Evolutionary conservation across 495 filamentous ascomycete species (phyloP), one percentile per base, ranked within the genome.

Genomic region (Sporormia fimetaria): DNA sequence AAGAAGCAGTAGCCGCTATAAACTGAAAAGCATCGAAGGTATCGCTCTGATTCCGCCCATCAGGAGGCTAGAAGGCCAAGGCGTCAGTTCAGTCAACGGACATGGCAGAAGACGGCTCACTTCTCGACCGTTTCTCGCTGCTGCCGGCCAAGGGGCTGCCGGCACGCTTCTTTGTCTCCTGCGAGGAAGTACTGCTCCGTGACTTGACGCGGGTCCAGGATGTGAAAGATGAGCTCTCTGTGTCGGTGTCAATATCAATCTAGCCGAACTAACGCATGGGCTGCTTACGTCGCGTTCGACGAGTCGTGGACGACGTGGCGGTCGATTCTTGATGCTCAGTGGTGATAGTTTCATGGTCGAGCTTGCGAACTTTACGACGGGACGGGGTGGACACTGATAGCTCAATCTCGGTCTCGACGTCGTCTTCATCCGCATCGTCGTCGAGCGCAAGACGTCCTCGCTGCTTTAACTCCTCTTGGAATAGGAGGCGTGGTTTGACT

Each of bases 401-500:
- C 22, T 72, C 65, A 42, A 67, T 61, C 33, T 68, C 61, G 25
- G 70, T 65, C 30, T 65, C 34, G 15, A 60, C 63, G 35, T 71
- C 71, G 43, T 73, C 66, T 21, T 58, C 63, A 29, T 58, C 61
- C 11, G 59, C 58, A 6, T 59, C 52, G 14, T 58, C 57, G 24
- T 55, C 57, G 33, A 52, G 37, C 26, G 59, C 44, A 28, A n/a
- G n/a, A n/a, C 59, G 60, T 11, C 55, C 49, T 0, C 38, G 50
- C 11, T 34, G 57, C 42, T 67, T 55, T 25, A 64, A 56, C 8
- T 66, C 58, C 15, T 65, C 60, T 10, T 83, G 78, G 65, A 94
- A 98, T 7, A 98, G 75, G 10, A 87, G 70, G 24, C 87, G 81
- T 2, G 88, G 88, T 55, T 85, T 83, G 62, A 93, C 71, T 2